Percentiles rank a stretch among this genome's conserved stretches.
Evolutionary conservation across 1,284 basidiomycete genomes (phyloP).

Genomic region (Somion occarium): DNA sequence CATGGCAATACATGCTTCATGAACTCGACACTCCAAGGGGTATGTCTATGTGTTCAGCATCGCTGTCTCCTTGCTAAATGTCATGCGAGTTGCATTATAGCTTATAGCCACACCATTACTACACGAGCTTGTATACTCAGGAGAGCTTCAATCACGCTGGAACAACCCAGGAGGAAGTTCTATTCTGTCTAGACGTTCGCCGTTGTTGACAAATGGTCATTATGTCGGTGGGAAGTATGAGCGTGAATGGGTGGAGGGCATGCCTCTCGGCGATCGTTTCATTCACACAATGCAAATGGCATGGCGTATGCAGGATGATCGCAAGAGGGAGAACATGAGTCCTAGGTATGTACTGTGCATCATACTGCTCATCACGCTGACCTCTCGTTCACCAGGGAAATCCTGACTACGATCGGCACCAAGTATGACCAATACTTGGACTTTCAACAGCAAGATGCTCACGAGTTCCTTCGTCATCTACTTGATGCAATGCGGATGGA

Average conservation of each 20-base stretch:
- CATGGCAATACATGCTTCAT: slow-evolving; percentile 93
- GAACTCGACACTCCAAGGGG: slow-evolving; percentile 80
- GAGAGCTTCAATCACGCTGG: slow-evolving; percentile 36
- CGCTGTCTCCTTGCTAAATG: neutral
- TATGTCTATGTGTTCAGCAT: slow-evolving; percentile 22
- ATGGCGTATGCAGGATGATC: slow-evolving; percentile 53
- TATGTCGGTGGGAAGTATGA: slow-evolving; percentile 46
- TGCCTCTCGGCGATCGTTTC: slow-evolving; percentile 66
- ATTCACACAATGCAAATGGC: slow-evolving; percentile 50
- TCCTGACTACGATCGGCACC: slow-evolving; percentile 67
- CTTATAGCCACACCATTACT: slow-evolving; percentile 63
- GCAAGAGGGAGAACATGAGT: slow-evolving; percentile 47
- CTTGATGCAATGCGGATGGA: slow-evolving; percentile 95
- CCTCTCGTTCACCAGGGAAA: slow-evolving; percentile 31
- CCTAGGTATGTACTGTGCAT: slow-evolving; percentile 47
- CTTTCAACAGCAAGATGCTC: slow-evolving; percentile 90
- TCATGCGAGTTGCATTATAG: slow-evolving; percentile 27
- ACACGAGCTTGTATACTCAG: slow-evolving; percentile 55
- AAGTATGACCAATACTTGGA: slow-evolving; percentile 95
- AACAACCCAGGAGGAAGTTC: slow-evolving; percentile 35
- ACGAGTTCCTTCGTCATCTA: slow-evolving; percentile 86
- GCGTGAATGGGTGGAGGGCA: slow-evolving; percentile 45
- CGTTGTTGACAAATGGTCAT: slow-evolving; percentile 63
- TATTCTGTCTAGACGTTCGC: slow-evolving; percentile 48
- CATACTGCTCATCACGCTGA: neutral